Evolutionary conservation across 306 rosid genomes (phyloP), one percentile per base, ranked within the genome.

Genomic region (Prunus kanzakura): DNA sequence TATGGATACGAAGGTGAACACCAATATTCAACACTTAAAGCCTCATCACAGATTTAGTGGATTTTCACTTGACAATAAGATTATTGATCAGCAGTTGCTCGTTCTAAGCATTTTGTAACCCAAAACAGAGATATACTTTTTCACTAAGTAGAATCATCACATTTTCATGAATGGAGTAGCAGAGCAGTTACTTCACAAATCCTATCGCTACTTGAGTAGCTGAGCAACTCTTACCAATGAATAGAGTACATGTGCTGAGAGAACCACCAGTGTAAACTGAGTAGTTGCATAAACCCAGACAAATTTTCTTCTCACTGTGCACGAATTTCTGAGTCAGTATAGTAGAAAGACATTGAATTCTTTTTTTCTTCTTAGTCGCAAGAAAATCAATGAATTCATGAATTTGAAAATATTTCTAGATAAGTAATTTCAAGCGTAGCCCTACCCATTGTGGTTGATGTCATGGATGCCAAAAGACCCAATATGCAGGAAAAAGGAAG

Each of bases 401-500:
- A 41, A 46, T 4, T 41, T 49, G 14, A 73, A 73, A 43, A 25
- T 11, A 54, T 62, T 71, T 66, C 67, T 2, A 46, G 62, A 29
- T 23, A 51, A 50, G 56, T 71, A 66, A 47, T 54, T 46, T 77
- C 69, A 52, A 68, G 79, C 25, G 72, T 52, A 52, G 51, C 27
- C 82, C 23, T 77, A 91, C 98, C 96, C 93, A 91, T 93, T 69
- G 96, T 88, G 51, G 88, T 82, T 58, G 98, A 77, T 35, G 98
- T 79, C 89, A 93, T 85, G 79, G 95, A 89, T 79, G 95, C 91
- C 80, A 91, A 84, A 81, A 88, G 96, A 56, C 98, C 95, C 79
- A 91, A 74, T 67, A 93, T 80, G 82, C 94, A 90, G 66, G 98
- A 89, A 84, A 88, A 93, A 20, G 95, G 96, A 64, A 93, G 94